Base-by-base conservation (phyloP, 768 basidiomycete genomes). In the Mrakia gelida region DNA sequence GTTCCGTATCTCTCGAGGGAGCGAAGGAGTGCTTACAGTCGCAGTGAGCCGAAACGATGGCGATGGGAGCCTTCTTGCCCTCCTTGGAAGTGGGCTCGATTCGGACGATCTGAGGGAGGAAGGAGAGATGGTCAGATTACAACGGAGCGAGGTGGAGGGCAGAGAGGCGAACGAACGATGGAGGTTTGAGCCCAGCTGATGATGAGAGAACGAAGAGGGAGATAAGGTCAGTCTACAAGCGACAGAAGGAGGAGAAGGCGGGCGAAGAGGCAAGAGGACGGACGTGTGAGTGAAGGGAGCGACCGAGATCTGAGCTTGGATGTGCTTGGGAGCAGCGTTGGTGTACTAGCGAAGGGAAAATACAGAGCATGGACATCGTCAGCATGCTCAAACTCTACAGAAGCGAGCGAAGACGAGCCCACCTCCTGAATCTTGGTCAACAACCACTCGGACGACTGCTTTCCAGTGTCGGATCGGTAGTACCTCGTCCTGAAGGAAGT, bases 151-250 rank as follows among this genome's bases (percentile, higher is more conserved):
- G 18, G 49, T 13, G 2, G 15, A 52, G 49, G 18, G 18, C 1
- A 52, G 15, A 18, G 49, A 52, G 49, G 15, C 3, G 49, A 21
- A 52, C 49, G 15, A 16, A 52, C 49, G 79, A 93, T 89, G 73
- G 88, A 88, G 84, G 92, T 91, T 87, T 97, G 95, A 15, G 90
- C 91, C 94, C 94, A 95, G 3, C 59, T 59, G 54, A 1, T n/a
- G n/a, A n/a, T n/a, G 54, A 56, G 23, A 21, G 5, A 28, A 26
- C 4, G 23, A n/a, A 26, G 26, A 8, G 13, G 26, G 59, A 59
- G 9, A 59, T 2, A 3, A 10, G 59, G 13, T 59, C 26, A 59
- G 59, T n/a, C 54, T 21, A 56, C n/a, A 6, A 3, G 6, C 1
- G n/a, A 28, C 0, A 9, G n/a, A 6, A 1, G 11, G 26, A 59